Base-by-base conservation (phyloP, 2,329 filamentous ascomycete genomes). In the Phoma herbarum region DNA sequence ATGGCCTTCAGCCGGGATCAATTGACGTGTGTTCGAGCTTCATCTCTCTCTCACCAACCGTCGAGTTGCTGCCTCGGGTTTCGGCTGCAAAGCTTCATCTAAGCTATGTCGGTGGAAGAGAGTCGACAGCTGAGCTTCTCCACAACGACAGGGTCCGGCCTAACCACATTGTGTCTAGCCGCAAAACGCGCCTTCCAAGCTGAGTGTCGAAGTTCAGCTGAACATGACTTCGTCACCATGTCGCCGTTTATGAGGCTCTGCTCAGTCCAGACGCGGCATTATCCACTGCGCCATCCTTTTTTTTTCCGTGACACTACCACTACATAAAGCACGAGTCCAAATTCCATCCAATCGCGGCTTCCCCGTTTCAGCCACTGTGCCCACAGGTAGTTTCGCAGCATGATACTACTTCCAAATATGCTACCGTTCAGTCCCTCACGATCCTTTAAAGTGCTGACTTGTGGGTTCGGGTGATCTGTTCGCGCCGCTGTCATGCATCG, bases 51-150 rank as follows among this genome's bases (percentile, higher is more conserved):
- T 41, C 22, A 12, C 37, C 29, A 2, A 45, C 12, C 18, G 23
- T 50, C 25, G 37, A 50, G 25, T 28, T 16, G 22, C 44, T 44
- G 39, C 47, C 53, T 50, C 41, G 53, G 47, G 42, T 25, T 44
- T 46, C 47, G 47, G 41, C 10, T 51, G 41, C 14, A 31, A 28
- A 35, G 23, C 23, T 16, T 39, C 39, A 5, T 8, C 29, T 31
- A 25, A 39, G 41, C 47, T 42, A 42, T 42, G 47, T 57, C 53
- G 47, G 16, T 28, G 33, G 47, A 46, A n/a, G 22, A 57, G 53
- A 57, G 53, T 51, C 41, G 31, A 44, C 52, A 26, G 43, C 33
- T 39, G 31, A 26, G 44, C 37, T 55, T 49, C 52, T 37, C 45
- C 44, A 49, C 3, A 31, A 31, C 29, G 10, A 41, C 37, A 41